phyloP scores from a whole-genome alignment of 208 protist genomes.

The Zelonia costaricensis region DNA sequence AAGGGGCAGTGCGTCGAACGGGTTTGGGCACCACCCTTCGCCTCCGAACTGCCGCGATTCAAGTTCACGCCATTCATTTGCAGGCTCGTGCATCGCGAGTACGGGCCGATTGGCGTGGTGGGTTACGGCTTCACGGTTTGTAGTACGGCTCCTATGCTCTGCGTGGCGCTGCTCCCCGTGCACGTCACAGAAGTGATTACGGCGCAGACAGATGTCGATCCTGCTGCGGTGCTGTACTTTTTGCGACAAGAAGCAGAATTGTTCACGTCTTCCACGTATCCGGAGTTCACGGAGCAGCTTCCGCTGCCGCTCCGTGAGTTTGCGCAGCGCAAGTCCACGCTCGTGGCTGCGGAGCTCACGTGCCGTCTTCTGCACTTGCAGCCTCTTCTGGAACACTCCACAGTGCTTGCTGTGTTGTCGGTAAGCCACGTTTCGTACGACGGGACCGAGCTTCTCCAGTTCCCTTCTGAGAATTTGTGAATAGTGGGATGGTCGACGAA shows the following conservation, averaged over 20 bases:
- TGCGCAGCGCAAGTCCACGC: background rate
- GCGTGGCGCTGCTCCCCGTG: background rate
- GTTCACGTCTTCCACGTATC: background rate
- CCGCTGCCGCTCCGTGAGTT: conserved; percentile 2
- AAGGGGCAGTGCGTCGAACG: background rate
- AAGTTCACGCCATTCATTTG: conserved; percentile 2
- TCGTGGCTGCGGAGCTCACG: background rate
- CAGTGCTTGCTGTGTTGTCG: background rate
- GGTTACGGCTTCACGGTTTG: background rate
- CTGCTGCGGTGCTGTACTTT: background rate
- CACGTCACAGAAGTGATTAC: background rate
- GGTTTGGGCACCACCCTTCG: too few species aligned
- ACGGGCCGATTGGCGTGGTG: conserved; percentile 3
- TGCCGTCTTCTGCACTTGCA: conserved; percentile 1
- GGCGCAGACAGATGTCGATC: background rate
- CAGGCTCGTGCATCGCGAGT: conserved; percentile 1
- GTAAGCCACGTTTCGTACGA: background rate
- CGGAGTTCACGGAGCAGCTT: background rate
- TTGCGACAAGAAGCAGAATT: background rate
- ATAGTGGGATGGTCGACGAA: too few species aligned
- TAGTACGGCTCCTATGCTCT: background rate
- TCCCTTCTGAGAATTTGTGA: too few species aligned
- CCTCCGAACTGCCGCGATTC: too few species aligned
- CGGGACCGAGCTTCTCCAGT: background rate
- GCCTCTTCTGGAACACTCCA: background rate